Percentiles rank a stretch among this genome's conserved stretches.
These are phyloP conservation scores for Geotrichum klebahnii DNA, from an alignment of 1,139 yeast genomes.

Conservation along the genomic window DNA sequence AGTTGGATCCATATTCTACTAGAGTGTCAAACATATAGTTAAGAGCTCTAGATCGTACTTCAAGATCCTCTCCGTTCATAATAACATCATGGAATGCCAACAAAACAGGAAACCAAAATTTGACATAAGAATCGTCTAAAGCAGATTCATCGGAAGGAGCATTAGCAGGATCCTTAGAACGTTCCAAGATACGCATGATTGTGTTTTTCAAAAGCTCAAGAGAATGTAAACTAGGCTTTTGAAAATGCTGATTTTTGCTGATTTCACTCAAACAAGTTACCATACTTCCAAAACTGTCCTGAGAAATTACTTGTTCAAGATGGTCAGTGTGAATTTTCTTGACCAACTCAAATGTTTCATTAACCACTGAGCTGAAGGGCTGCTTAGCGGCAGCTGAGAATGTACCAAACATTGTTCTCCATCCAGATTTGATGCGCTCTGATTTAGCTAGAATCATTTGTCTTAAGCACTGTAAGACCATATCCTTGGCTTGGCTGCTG, in stretches of 20 bases:
- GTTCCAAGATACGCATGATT: slow-evolving; percentile 17
- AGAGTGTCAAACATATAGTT: slow-evolving; percentile 76
- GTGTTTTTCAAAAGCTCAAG: slow-evolving; percentile 69
- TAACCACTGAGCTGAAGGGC: slow-evolving; percentile 48
- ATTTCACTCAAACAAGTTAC: slow-evolving; percentile 75
- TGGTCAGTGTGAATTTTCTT: slow-evolving; percentile 60
- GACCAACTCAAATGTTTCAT: slow-evolving; percentile 60
- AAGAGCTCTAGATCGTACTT: slow-evolving; percentile 86
- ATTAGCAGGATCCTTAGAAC: slow-evolving; percentile 18
- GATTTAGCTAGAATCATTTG: slow-evolving; percentile 85
- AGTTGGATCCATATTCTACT: slow-evolving; percentile 72
- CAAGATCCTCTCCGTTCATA: slow-evolving; percentile 91
- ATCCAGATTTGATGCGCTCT: slow-evolving; percentile 77
- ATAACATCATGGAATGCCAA: slow-evolving; percentile 82
- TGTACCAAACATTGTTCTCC: slow-evolving; percentile 85
- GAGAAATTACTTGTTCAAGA: slow-evolving; percentile 59
- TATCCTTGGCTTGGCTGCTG: slow-evolving; percentile 75
- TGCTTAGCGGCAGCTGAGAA: slow-evolving; percentile 62
- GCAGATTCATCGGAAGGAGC: not conserved
- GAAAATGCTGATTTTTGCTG: slow-evolving; percentile 80
- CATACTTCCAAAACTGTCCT: slow-evolving; percentile 70
- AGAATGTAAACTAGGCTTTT: slow-evolving; percentile 73
- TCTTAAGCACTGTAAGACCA: slow-evolving; percentile 85
- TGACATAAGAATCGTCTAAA: slow-evolving; percentile 44
- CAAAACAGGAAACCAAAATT: slow-evolving; percentile 74